Percentiles rank a stretch among this genome's conserved stretches.
Evolutionary conservation across 441 rosid genomes (phyloP).

Genomic region (Eruca vesicaria): DNA sequence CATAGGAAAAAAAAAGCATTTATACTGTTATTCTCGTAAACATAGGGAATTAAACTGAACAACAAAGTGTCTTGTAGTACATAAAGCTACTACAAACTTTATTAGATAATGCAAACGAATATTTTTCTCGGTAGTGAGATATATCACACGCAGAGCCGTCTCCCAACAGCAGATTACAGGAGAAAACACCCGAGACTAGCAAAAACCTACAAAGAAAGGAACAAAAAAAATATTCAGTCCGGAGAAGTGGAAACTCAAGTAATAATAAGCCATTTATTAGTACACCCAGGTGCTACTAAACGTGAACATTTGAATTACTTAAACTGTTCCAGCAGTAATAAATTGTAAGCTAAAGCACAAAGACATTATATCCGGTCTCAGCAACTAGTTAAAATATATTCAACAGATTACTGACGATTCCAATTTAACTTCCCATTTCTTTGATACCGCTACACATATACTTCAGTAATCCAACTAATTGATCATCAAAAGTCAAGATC

Average conservation of each 20-base stretch:
- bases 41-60: slow-evolving; percentile 11
- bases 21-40: slow-evolving; percentile 3
- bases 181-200: background rate
- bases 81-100: slow-evolving; percentile 18
- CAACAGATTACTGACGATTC: background rate
- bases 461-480: background rate
- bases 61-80: slow-evolving; percentile 27
- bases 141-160: slow-evolving; percentile 8
- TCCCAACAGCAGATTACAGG: background rate
- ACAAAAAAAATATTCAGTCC: background rate
- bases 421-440: background rate
- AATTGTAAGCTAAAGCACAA: background rate
- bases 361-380: slow-evolving; percentile 3
- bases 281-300: background rate
- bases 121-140: background rate
- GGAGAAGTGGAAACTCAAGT: background rate
- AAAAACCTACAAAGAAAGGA: slow-evolving; percentile 18
- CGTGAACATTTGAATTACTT: slow-evolving; percentile 8
- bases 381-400: background rate
- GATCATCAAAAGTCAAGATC: background rate
- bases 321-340: slow-evolving; percentile 4
- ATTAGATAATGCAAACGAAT: slow-evolving; percentile 14
- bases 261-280: background rate
- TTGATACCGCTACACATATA: background rate
- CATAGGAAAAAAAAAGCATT: background rate